Conservation (phyloP, 1,284 basidiomycete genomes). For the Sanghuangporus weigelae region DNA sequence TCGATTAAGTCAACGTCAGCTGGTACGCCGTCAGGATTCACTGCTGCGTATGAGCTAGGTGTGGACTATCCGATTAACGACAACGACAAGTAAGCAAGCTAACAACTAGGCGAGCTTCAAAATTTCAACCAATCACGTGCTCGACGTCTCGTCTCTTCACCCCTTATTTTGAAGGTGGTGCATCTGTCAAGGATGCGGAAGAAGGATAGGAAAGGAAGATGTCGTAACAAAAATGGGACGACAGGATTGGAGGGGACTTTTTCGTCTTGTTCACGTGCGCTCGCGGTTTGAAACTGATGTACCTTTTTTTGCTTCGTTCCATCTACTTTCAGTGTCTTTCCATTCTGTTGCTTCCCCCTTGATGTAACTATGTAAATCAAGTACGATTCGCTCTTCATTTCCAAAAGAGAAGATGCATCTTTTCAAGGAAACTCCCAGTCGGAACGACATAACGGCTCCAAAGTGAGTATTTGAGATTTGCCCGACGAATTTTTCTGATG, state of each 20-base stretch:
- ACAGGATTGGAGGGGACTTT: neutral
- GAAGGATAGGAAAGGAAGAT: conserved; percentile 27
- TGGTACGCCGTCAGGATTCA: conserved; percentile 53
- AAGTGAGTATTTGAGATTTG: too few species aligned
- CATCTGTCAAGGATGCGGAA: conserved; percentile 30
- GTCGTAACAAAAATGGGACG: conserved; percentile 19
- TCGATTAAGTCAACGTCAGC: conserved; percentile 38
- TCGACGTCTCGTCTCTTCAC: conserved; percentile 40
- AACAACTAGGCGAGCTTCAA: neutral
- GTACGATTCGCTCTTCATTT: too few species aligned
- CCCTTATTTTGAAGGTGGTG: conserved; percentile 38
- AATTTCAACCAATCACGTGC: neutral
- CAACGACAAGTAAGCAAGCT: conserved; percentile 32
- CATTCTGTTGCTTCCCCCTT: too few species aligned
- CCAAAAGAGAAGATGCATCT: too few species aligned
- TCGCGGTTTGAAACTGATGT: too few species aligned
- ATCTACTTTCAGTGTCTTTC: too few species aligned
- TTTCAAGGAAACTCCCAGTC: too few species aligned
- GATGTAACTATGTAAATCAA: too few species aligned
- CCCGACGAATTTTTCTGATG: too few species aligned
- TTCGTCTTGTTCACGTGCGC: neutral
- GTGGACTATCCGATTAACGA: conserved; percentile 44
- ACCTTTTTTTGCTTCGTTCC: too few species aligned
- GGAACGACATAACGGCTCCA: too few species aligned
- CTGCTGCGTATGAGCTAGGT: conserved; percentile 53